Evolutionary conservation across 2,329 filamentous ascomycete genomes (phyloP).

Genomic region (Waltergamsia citrina): DNA sequence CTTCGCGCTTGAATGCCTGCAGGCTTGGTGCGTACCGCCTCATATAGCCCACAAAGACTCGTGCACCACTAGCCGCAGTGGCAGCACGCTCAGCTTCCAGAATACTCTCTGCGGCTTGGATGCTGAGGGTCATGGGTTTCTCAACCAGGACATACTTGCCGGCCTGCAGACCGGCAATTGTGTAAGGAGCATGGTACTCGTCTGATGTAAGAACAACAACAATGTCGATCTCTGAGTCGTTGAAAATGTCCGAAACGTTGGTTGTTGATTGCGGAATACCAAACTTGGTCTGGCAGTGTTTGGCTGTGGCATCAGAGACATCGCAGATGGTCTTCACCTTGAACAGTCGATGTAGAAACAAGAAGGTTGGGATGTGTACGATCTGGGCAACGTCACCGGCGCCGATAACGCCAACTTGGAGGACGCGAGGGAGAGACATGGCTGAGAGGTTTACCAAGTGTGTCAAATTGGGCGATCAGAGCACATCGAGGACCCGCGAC

Average conservation of each 20-base stretch:
- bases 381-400: too few species aligned
- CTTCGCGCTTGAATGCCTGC: slow-evolving; percentile 38
- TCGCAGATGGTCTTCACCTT: too few species aligned
- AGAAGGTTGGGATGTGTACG: too few species aligned
- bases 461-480: too few species aligned
- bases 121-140: slow-evolving; percentile 43
- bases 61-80: slow-evolving; percentile 22
- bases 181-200: slow-evolving; percentile 40
- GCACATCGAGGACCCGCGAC: too few species aligned
- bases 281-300: slow-evolving; percentile 19
- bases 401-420: too few species aligned
- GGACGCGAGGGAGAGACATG: too few species aligned
- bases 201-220: slow-evolving; percentile 43
- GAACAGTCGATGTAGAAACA: too few species aligned
- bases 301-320: slow-evolving; percentile 22
- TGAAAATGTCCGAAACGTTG: slow-evolving; percentile 27
- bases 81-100: slow-evolving; percentile 34
- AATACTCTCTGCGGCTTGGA: slow-evolving; percentile 33
- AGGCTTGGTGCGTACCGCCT: slow-evolving; percentile 44
- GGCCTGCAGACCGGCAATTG: slow-evolving; percentile 36
- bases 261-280: slow-evolving; percentile 20
- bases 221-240: slow-evolving; percentile 32
- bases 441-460: too few species aligned
- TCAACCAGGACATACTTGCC: slow-evolving; percentile 51
- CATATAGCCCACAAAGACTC: slow-evolving; percentile 51